A percentile compares a stretch with the other conserved stretches of the same genome.
These are phyloP conservation scores for Populus alba DNA, from an alignment of 345 rosid genomes.

Conservation along the genomic window DNA sequence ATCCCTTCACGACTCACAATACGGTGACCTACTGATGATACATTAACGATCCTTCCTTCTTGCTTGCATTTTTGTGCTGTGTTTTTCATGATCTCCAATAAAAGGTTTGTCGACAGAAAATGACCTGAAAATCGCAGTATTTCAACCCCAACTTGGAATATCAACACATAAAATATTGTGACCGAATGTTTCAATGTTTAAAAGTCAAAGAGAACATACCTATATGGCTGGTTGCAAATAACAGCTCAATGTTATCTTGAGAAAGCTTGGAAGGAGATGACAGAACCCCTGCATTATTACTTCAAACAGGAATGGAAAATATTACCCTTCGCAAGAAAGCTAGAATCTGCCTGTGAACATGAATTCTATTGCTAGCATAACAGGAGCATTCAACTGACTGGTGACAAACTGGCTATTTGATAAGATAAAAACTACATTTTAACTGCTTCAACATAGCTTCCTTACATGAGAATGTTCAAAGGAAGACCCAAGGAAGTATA, in stretches of 20 bases:
- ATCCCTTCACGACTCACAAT: constrained; percentile 36
- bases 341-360: constrained; percentile 4
- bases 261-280: constrained; percentile 45
- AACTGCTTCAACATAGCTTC: background rate
- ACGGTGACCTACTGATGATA: constrained; percentile 49
- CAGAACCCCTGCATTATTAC: constrained; percentile 67
- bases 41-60: constrained; percentile 61
- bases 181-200: too few relatives aligned
- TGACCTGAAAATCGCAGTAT: constrained; percentile 45
- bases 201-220: constrained; percentile 26
- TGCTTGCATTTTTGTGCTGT: constrained; percentile 35
- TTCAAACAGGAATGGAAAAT: constrained; percentile 5
- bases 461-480: constrained; percentile 29
- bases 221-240: constrained; percentile 56
- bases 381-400: too few relatives aligned
- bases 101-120: constrained; percentile 44
- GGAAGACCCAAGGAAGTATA: constrained; percentile 19
- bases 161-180: too few relatives aligned
- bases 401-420: too few relatives aligned
- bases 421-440: background rate
- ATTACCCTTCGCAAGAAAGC: background rate
- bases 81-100: constrained; percentile 14
- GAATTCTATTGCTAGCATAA: too few relatives aligned
- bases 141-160: background rate
- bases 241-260: constrained; percentile 49